phyloP scores from a whole-genome alignment of 169 alveolate species.

The Plasmodium gallinaceum region DNA sequence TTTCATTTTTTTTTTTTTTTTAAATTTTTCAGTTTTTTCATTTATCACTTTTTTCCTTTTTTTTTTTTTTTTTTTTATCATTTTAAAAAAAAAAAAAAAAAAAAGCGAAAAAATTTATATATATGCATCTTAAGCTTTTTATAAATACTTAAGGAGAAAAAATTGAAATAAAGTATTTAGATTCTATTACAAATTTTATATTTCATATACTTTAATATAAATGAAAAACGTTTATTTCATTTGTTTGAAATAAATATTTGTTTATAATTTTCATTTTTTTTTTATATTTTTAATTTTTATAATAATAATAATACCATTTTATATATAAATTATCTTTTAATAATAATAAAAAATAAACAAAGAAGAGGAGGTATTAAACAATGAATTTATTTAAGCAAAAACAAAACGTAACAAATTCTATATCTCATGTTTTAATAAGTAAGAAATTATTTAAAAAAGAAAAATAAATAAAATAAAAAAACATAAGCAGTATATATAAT shows the following conservation, averaged over 20 bases:
- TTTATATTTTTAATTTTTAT: neutral
- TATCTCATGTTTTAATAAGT: constrained; percentile 72
- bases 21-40: too few relatives aligned
- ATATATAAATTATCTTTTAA: neutral
- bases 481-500: neutral
- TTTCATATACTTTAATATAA: too few relatives aligned
- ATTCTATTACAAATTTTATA: too few relatives aligned
- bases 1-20: too few relatives aligned
- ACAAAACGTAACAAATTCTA: constrained; percentile 37
- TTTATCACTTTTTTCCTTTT: too few relatives aligned
- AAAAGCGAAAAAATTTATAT: neutral
- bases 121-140: neutral
- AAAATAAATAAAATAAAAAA: neutral
- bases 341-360: neutral
- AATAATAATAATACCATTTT: neutral
- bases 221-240: too few relatives aligned
- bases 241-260: too few relatives aligned
- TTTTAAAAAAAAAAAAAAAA: too few relatives aligned
- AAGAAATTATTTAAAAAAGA: constrained; percentile 19
- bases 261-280: neutral
- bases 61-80: neutral
- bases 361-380: constrained; percentile 7
- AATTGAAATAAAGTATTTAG: too few relatives aligned
- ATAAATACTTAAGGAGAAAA: neutral
- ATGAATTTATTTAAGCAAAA: constrained; percentile 71